Evolutionary conservation across 352 stramenopile species (phyloP).

Genomic region (Phytophthora sp.): DNA sequence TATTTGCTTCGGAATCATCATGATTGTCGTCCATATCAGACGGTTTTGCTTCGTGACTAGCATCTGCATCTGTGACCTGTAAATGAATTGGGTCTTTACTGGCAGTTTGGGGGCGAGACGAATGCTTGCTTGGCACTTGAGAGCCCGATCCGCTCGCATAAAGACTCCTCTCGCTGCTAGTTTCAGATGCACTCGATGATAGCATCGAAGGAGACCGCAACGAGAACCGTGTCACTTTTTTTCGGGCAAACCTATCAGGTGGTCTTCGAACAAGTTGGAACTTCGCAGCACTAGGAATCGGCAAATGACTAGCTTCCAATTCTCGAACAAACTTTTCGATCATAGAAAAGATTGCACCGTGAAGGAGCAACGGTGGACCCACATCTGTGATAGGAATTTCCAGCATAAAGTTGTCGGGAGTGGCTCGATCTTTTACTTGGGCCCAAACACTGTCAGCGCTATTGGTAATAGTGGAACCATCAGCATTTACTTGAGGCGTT

Average conservation of each 20-base stretch:
- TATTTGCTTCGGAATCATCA: background rate
- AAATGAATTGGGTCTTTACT: slow-evolving; percentile 11
- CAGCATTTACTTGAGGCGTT: background rate
- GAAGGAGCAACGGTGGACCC: slow-evolving; percentile 57
- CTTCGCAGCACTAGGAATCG: slow-evolving; percentile 63
- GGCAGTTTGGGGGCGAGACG: slow-evolving; percentile 28
- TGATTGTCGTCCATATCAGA: slow-evolving; percentile 6
- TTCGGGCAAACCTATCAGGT: slow-evolving; percentile 61
- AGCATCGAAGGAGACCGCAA: slow-evolving; percentile 7
- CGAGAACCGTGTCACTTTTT: slow-evolving; percentile 63
- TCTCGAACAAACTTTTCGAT: slow-evolving; percentile 77
- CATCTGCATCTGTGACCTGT: background rate
- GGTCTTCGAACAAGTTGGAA: slow-evolving; percentile 84
- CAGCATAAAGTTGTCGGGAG: slow-evolving; percentile 55
- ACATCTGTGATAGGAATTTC: slow-evolving; percentile 60
- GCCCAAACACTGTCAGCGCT: slow-evolving; percentile 1
- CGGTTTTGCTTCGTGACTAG: background rate
- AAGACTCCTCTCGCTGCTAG: slow-evolving; percentile 28
- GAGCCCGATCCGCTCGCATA: slow-evolving; percentile 1
- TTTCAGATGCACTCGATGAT: slow-evolving; percentile 10
- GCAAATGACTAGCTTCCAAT: slow-evolving; percentile 63
- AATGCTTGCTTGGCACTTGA: slow-evolving; percentile 13
- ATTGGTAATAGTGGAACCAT: background rate
- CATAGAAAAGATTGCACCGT: slow-evolving; percentile 50
- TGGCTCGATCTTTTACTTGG: slow-evolving; percentile 29